Percentiles rank a stretch among this genome's conserved stretches.
Evolutionary conservation across 2,329 filamentous ascomycete genomes (phyloP).

Genomic region (Periconia digitata): DNA sequence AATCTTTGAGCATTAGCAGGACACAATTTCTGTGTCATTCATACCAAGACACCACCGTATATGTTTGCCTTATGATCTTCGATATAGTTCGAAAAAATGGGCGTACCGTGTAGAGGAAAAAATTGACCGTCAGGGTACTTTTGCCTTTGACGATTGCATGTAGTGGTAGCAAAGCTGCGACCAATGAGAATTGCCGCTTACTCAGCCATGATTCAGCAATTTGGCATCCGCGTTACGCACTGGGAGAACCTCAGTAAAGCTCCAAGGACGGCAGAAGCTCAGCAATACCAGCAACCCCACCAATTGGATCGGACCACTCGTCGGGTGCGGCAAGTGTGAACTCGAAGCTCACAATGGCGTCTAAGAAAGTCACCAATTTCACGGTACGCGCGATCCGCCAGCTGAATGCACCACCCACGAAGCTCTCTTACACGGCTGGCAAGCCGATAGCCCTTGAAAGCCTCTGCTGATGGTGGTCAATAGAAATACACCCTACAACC

Average conservation of each 20-base stretch:
- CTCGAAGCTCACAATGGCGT: conserved; percentile 29
- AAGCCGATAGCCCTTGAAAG: background rate
- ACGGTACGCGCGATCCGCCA: conserved; percentile 23
- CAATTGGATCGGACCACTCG: conserved; percentile 29
- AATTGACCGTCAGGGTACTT: too few relatives aligned
- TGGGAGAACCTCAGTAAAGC: conserved; percentile 28
- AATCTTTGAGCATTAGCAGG: too few relatives aligned
- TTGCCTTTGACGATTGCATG: too few relatives aligned
- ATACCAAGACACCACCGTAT: too few relatives aligned
- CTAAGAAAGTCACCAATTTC: conserved; percentile 36
- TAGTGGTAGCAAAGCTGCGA: too few relatives aligned
- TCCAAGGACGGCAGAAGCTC: conserved; percentile 19
- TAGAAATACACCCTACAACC: conserved; percentile 98
- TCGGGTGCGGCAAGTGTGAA: conserved; percentile 11
- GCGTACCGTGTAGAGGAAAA: too few relatives aligned
- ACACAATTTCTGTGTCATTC: too few relatives aligned
- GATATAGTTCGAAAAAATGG: too few relatives aligned
- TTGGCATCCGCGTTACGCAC: conserved; percentile 21
- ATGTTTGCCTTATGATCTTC: too few relatives aligned
- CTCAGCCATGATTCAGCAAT: conserved; percentile 7
- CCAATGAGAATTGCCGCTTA: conserved; percentile 1
- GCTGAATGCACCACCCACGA: conserved; percentile 1
- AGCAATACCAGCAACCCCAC: conserved; percentile 15
- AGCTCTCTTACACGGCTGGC: conserved; percentile 10
- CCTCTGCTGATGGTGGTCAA: background rate